Percentiles rank a stretch among this genome's conserved stretches.
Evolutionary conservation across 768 basidiomycete genomes (phyloP).

Genomic region (Nidularia sp.): DNA sequence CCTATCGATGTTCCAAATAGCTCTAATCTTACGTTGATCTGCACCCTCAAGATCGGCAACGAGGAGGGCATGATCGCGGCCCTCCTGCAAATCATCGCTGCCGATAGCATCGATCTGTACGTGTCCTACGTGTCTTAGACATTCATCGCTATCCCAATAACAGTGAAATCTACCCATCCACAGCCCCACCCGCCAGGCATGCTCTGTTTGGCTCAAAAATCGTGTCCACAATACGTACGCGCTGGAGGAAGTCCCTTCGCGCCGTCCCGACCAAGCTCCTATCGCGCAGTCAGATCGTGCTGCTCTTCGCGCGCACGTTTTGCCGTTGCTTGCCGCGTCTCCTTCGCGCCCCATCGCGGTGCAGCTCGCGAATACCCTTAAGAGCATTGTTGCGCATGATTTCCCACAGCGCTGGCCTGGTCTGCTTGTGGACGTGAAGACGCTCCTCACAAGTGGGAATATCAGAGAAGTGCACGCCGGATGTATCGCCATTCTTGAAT

Average conservation of each 20-base stretch:
- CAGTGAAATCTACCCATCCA: too few species aligned
- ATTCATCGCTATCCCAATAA: conserved; percentile 1
- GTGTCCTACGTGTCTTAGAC: conserved; percentile 32
- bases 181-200: conserved; percentile 81
- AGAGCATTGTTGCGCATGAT: conserved; percentile 70
- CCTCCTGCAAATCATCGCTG: conserved; percentile 80
- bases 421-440: conserved; percentile 64
- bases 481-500: conserved; percentile 72
- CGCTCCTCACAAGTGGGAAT: conserved; percentile 56
- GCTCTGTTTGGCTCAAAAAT: conserved; percentile 89
- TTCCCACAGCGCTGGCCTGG: conserved; percentile 76
- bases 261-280: conserved; percentile 56
- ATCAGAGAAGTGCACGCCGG: conserved; percentile 79
- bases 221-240: conserved; percentile 69
- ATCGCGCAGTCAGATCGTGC: conserved; percentile 69
- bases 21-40: not conserved
- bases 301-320: conserved; percentile 63
- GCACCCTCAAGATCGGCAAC: conserved; percentile 51
- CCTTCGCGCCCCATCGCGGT: conserved; percentile 66
- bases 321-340: conserved; percentile 66
- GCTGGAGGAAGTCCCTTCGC: conserved; percentile 29
- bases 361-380: conserved; percentile 72
- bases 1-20: not conserved
- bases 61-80: conserved; percentile 84
- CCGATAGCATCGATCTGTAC: conserved; percentile 74